Conservation (phyloP, 495 filamentous ascomycete genomes). For the Daldinia concentrica region DNA sequence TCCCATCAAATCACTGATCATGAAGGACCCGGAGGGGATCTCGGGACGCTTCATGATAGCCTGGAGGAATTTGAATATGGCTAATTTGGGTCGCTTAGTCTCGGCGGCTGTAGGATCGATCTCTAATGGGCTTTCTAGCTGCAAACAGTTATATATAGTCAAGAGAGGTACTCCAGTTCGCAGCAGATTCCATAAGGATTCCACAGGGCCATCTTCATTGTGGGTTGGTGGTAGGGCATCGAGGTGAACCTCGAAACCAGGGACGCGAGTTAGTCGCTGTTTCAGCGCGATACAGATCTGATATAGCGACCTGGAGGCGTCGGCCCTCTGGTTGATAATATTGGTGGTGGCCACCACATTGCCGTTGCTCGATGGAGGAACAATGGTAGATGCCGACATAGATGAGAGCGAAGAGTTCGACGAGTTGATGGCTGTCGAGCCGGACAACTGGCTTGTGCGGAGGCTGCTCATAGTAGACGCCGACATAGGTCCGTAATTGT, state of each 20-base stretch:
- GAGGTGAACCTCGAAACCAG: conserved; percentile 78
- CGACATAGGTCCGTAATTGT: conserved; percentile 50
- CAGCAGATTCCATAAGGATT: conserved; percentile 88
- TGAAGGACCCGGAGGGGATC: conserved; percentile 85
- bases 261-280: conserved; percentile 81
- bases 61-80: conserved; percentile 65
- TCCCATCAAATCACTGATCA: conserved; percentile 89
- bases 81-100: conserved; percentile 70
- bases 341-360: conserved; percentile 79
- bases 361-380: conserved; percentile 58
- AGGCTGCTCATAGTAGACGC: conserved; percentile 56
- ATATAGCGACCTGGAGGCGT: conserved; percentile 87
- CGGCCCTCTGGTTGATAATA: conserved; percentile 94
- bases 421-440: conserved; percentile 58
- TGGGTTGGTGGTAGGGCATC: conserved; percentile 55
- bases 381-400: too few species aligned
- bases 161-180: conserved; percentile 85
- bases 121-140: conserved; percentile 69
- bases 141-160: conserved; percentile 85
- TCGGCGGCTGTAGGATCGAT: conserved; percentile 65
- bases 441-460: conserved; percentile 63
- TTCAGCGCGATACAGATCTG: conserved; percentile 90
- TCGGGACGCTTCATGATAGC: conserved; percentile 71
- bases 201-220: conserved; percentile 81
- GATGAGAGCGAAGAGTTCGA: conserved; percentile 60